These are phyloP conservation scores for Thermomucor indicae-seudaticae DNA, from an alignment of 371 early-diverging fungal species.

Conservation along the genomic window DNA sequence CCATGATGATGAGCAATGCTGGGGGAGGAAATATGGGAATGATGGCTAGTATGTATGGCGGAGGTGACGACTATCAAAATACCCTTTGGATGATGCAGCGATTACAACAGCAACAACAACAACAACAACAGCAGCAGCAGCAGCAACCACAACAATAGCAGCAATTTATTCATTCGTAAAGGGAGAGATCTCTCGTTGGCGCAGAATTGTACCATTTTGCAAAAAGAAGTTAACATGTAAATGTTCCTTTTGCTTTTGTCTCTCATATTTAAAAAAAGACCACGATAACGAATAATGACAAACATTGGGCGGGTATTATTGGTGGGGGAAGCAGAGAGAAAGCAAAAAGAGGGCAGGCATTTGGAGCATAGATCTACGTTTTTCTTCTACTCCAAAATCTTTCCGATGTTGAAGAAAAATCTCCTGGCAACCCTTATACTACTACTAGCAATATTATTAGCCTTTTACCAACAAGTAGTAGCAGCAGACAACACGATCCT, in stretches of 20 bases:
- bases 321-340: neutral
- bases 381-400: neutral
- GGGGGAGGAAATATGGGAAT: neutral
- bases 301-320: too few species aligned
- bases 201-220: too few species aligned
- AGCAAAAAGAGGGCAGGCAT: neutral
- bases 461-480: neutral
- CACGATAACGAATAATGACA: too few species aligned
- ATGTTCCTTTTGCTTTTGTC: too few species aligned
- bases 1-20: neutral
- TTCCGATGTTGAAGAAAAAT: neutral
- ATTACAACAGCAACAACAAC: conserved; percentile 25
- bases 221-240: too few species aligned
- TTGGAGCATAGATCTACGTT: too few species aligned
- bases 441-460: neutral
- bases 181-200: too few species aligned
- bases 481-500: neutral
- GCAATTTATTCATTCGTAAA: neutral
- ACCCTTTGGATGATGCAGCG: conserved; percentile 35
- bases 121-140: conserved; percentile 11
- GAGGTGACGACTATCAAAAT: conserved; percentile 20
- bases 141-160: neutral
- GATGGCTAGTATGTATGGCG: conserved; percentile 3
- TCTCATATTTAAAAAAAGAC: too few species aligned
- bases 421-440: neutral